Evolutionary conservation across 495 filamentous ascomycete genomes (phyloP).

Genomic region (Tuber indicum): DNA sequence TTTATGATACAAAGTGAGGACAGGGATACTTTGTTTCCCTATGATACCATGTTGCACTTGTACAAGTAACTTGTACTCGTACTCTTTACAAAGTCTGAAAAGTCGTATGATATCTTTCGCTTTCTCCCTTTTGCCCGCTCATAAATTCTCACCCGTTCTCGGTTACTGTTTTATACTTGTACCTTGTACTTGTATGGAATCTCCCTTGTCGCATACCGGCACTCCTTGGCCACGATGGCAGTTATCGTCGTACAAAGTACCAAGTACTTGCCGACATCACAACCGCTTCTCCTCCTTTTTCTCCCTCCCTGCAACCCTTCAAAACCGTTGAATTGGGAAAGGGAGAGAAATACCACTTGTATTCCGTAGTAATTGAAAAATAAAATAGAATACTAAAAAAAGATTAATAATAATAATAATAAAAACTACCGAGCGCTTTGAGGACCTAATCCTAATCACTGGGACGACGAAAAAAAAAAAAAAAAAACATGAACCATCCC

Average conservation of each 20-base stretch:
- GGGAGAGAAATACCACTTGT: no score
- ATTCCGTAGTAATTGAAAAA: no score
- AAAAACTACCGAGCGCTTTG: not conserved
- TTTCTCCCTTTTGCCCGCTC: not conserved
- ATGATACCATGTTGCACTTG: no score
- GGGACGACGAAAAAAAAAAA: not conserved
- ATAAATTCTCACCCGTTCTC: slow-evolving; percentile 1
- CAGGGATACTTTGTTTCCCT: not conserved
- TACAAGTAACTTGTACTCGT: not conserved
- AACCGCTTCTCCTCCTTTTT: no score
- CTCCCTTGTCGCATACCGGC: not conserved
- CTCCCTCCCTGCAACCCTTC: not conserved
- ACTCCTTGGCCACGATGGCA: not conserved
- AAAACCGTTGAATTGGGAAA: not conserved
- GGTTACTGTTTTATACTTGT: not conserved
- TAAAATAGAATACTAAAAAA: no score
- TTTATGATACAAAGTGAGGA: not conserved
- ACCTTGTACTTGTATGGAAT: no score
- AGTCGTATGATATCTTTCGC: not conserved
- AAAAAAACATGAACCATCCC: not conserved
- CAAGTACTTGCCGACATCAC: not conserved
- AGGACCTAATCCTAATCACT: not conserved
- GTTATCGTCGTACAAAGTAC: not conserved
- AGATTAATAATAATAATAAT: not conserved
- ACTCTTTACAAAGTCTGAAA: not conserved